These are phyloP conservation scores for Cephalotrichum gorgonifer DNA, from an alignment of 2,329 filamentous ascomycete species.

Conservation along the genomic window DNA sequence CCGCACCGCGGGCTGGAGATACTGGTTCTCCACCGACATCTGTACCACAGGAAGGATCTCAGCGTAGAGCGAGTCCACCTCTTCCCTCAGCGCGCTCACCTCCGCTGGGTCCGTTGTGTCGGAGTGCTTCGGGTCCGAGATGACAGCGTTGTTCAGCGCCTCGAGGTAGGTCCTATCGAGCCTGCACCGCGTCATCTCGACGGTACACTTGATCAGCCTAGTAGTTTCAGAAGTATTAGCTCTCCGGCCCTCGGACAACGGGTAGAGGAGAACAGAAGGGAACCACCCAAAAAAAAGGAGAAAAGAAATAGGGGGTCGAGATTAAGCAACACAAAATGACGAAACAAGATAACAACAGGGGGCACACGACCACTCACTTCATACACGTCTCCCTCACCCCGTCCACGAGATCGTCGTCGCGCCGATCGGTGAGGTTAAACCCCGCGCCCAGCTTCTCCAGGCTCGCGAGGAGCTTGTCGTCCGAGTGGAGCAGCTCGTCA, in stretches of 20 bases:
- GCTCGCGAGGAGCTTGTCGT: constrained; percentile 55
- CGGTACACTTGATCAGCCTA: constrained; percentile 46
- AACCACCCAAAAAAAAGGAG: neutral
- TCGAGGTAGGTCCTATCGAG: constrained; percentile 48
- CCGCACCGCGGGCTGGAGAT: constrained; percentile 48
- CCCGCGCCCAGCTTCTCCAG: constrained; percentile 57
- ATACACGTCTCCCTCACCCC: constrained; percentile 50
- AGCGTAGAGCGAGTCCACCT: constrained; percentile 58
- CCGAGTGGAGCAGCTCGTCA: constrained; percentile 41
- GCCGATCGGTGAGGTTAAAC: constrained; percentile 39
- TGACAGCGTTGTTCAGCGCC: constrained; percentile 21
- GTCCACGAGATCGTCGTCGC: constrained; percentile 41
- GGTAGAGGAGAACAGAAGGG: neutral
- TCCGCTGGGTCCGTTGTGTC: constrained; percentile 24
- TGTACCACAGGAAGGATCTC: constrained; percentile 61
- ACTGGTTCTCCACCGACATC: constrained; percentile 60
- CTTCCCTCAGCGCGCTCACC: constrained; percentile 44
- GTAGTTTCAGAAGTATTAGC: neutral
- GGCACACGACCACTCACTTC: constrained; percentile 21
- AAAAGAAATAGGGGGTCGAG: too few species aligned
- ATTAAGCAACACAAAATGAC: too few species aligned
- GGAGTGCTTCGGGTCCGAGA: constrained; percentile 12
- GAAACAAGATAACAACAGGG: neutral
- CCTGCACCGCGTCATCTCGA: constrained; percentile 41
- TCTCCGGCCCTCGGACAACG: too few species aligned